These are phyloP conservation scores for Backusella tuberculispora DNA, from an alignment of 192 early-diverging fungal species.

Conservation along the genomic window DNA sequence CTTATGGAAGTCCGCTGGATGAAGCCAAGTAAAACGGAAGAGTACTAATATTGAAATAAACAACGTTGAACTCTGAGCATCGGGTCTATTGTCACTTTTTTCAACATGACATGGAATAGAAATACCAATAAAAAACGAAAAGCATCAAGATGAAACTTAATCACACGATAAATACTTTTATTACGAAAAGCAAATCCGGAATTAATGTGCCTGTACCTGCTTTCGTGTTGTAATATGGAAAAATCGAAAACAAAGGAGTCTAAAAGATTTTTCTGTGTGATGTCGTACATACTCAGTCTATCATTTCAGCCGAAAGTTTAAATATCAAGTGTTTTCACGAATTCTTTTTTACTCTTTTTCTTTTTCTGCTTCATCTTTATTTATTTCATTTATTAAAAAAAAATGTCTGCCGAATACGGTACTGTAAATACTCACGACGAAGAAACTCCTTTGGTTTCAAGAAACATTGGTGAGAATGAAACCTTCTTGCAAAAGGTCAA, in stretches of 20 bases:
- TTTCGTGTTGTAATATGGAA: neutral
- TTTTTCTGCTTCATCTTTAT: neutral
- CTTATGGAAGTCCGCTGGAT: slow-evolving; percentile 8
- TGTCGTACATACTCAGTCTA: neutral
- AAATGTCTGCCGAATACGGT: slow-evolving; percentile 44
- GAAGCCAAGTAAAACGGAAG: neutral
- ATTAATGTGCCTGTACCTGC: neutral
- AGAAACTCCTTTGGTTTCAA: slow-evolving; percentile 33
- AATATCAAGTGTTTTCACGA: neutral
- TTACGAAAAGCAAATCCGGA: neutral
- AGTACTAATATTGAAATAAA: neutral
- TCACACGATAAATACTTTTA: neutral
- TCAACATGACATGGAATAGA: neutral
- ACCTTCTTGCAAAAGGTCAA: slow-evolving; percentile 30
- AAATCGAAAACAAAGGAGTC: no score
- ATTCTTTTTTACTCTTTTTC: neutral
- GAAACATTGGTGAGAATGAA: slow-evolving; percentile 11
- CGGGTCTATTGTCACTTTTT: no score
- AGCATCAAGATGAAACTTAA: neutral
- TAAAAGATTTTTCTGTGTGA: neutral
- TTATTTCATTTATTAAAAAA: neutral
- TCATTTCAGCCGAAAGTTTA: neutral
- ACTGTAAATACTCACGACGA: slow-evolving; percentile 34
- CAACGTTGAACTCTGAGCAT: no score
- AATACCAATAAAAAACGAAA: neutral